Evolutionary conservation across 495 filamentous ascomycete genomes (phyloP), one percentile per base, ranked within the genome.

Genomic region (Neurospora cerealis): DNA sequence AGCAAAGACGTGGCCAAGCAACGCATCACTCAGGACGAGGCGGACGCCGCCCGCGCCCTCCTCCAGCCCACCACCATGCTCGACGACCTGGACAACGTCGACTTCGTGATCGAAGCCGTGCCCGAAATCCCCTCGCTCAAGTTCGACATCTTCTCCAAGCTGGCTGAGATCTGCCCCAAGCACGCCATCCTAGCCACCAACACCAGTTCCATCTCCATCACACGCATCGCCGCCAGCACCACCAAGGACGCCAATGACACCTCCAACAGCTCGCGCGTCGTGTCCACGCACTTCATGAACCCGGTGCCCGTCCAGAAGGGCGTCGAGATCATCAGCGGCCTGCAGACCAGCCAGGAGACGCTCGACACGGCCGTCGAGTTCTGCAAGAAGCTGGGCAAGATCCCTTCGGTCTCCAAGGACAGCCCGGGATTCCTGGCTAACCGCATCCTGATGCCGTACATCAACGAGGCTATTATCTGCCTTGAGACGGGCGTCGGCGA

Each of bases 241-340:
- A 82, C 83, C 70, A 88, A 69, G 69, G 76, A 95, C 78, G 91
- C 93, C 0, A 94, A 81, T 10, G 92, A 97, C 81, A 89, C 92
- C 39, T 90, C 92, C 71, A 92, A 92, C 38, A 89, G 93, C 69
- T 94, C 93, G 37, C 90, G 96, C 48, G 96, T 99, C 2, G 89
- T 99, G 69, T 92, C 93, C 70, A 98, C 96, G 69, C 96, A 99
- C 82, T 99, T 99, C 84, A 99, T 99, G 96, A 99, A 99, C 86
- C 96, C 96, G 0, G 96, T 99, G 0, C 96, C 96, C 1, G 83
- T 99, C 4, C 96, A 98, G 80, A 97, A 97, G 83, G 96, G 96
- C 69, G 96, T 99, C 7, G 96, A 99, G 85, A 97, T 99, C 73
- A 98, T 99, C 77, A 88, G 90, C 32, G 96, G 93, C 28, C 85